Conservation (phyloP, 441 rosid genomes). For the Euphorbia corollata region DNA sequence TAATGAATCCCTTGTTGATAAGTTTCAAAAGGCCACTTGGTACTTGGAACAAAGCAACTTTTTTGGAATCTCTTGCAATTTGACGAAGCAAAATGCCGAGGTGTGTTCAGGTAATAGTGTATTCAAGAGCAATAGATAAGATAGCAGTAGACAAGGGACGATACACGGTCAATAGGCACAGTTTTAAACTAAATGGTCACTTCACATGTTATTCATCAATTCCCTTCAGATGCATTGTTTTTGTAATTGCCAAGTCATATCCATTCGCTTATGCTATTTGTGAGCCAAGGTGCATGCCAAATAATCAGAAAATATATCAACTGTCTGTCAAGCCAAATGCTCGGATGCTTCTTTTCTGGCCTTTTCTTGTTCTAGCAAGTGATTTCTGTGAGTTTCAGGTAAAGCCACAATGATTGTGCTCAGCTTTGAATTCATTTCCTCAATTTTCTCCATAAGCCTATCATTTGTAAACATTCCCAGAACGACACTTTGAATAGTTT, state of each 20-base stretch:
- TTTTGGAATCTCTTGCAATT: too few relatives aligned
- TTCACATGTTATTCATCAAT: too few relatives aligned
- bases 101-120: too few relatives aligned
- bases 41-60: too few relatives aligned
- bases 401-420: slow-evolving; percentile 40
- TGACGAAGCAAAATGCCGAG: too few relatives aligned
- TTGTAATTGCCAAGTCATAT: not conserved
- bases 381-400: slow-evolving; percentile 58
- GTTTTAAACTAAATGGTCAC: too few relatives aligned
- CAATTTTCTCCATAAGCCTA: slow-evolving; percentile 52
- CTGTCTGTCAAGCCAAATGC: slow-evolving; percentile 21
- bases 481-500: slow-evolving; percentile 46
- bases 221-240: not conserved
- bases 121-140: too few relatives aligned
- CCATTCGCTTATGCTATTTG: not conserved
- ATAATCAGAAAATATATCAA: too few relatives aligned
- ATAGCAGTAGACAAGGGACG: too few relatives aligned
- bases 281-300: not conserved
- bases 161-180: too few relatives aligned
- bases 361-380: slow-evolving; percentile 53
- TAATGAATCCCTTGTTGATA: too few relatives aligned
- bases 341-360: slow-evolving; percentile 35
- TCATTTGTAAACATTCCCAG: slow-evolving; percentile 75
- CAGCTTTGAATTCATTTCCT: slow-evolving; percentile 50
- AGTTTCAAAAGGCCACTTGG: too few relatives aligned